Percentiles rank a stretch among this genome's conserved stretches.
Conservation (phyloP, 2,329 filamentous ascomycete genomes). For the Taxawa tesnikishii region DNA sequence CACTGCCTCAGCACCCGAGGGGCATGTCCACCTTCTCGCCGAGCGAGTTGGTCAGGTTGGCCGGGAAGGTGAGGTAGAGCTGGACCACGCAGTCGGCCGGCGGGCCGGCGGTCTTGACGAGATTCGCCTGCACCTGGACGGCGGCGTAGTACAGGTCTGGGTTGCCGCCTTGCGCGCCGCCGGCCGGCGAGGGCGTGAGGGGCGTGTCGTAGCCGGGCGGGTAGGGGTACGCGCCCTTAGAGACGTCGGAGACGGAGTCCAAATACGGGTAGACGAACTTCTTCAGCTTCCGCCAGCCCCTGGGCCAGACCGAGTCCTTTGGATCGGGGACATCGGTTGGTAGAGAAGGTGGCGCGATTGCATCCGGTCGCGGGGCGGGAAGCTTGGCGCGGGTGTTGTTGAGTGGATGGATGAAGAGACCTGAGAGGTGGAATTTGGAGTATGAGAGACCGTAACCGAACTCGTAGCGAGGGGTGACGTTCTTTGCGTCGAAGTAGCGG, state of each 20-base stretch:
- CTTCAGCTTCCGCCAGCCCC: constrained; percentile 45
- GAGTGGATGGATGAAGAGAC: constrained; percentile 32
- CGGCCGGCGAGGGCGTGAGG: constrained; percentile 47
- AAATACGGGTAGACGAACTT: constrained; percentile 69
- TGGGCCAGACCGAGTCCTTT: constrained; percentile 48
- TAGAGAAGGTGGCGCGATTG: constrained; percentile 42
- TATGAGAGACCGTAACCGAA: constrained; percentile 83
- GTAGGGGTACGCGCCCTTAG: constrained; percentile 33
- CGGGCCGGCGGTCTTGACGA: constrained; percentile 51
- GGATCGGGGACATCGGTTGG: constrained; percentile 42
- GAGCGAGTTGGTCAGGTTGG: constrained; percentile 13
- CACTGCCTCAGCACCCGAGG: constrained; percentile 31
- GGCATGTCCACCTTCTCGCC: constrained; percentile 29
- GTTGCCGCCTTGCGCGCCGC: constrained; percentile 57
- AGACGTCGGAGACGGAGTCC: constrained; percentile 34
- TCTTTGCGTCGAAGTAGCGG: constrained; percentile 69
- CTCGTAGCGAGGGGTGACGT: constrained; percentile 64
- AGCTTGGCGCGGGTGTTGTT: constrained; percentile 20
- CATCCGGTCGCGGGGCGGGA: constrained; percentile 28
- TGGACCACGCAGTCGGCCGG: constrained; percentile 44
- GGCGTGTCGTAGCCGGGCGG: constrained; percentile 42
- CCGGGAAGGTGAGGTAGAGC: constrained; percentile 38
- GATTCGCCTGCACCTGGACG: constrained; percentile 35
- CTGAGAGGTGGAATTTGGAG: constrained; percentile 55
- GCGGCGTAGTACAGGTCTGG: constrained; percentile 50